phyloP scores from a whole-genome alignment of 208 protist species.

The Acanthamoeba sp. region DNA sequence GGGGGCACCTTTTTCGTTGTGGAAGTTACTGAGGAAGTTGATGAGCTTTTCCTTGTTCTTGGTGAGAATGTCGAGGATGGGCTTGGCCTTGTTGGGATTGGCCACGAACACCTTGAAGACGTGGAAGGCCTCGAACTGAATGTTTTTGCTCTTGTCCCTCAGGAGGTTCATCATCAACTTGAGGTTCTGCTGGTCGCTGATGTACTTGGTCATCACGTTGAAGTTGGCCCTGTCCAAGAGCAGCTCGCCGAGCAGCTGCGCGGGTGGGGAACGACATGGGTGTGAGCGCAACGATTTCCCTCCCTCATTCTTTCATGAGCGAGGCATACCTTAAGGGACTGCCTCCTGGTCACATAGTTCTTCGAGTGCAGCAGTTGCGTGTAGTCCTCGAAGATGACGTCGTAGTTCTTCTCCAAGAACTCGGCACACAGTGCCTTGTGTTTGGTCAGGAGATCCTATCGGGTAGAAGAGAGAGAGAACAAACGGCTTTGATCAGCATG shows the following conservation, averaged over 20 bases:
- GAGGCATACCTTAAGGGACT: constrained; percentile 93
- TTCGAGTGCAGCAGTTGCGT: constrained; percentile 88
- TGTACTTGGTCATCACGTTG: constrained; percentile 93
- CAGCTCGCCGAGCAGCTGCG: constrained; percentile 92
- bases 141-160: constrained; percentile 90
- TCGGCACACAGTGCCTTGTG: constrained; percentile 90
- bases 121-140: constrained; percentile 96
- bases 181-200: constrained; percentile 90
- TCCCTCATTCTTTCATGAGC: too few species aligned
- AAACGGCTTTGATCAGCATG: too few species aligned
- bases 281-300: neutral
- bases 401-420: constrained; percentile 91
- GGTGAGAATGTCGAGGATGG: constrained; percentile 92
- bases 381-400: constrained; percentile 89
- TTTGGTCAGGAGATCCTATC: constrained; percentile 89
- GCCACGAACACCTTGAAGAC: constrained; percentile 97
- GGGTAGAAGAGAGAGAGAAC: neutral
- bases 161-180: constrained; percentile 95
- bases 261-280: neutral
- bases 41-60: constrained; percentile 94
- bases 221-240: constrained; percentile 94
- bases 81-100: constrained; percentile 94
- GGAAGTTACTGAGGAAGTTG: constrained; percentile 59
- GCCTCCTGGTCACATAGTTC: constrained; percentile 93
- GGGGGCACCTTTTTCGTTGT: constrained; percentile 64